Conservation (phyloP, 768 basidiomycete genomes). For the Termitomyces bulborhizus region DNA sequence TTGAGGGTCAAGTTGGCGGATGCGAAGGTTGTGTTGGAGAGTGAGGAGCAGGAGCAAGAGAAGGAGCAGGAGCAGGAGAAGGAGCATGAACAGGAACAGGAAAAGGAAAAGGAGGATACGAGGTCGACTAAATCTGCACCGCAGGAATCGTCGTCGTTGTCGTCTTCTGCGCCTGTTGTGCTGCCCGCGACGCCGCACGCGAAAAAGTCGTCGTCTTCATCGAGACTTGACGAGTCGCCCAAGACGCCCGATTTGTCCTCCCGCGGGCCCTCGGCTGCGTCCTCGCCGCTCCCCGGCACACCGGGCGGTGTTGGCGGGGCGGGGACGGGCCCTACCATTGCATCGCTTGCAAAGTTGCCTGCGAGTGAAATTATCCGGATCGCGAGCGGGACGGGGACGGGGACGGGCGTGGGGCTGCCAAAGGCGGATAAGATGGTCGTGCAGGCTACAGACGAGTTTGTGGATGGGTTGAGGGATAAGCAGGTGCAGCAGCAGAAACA, state of each 20-base stretch:
- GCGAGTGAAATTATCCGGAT: slow-evolving; percentile 69
- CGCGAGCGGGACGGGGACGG: slow-evolving; percentile 30
- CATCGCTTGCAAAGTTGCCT: slow-evolving; percentile 66
- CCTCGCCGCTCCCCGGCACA: slow-evolving; percentile 64
- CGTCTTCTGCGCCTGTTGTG: neutral
- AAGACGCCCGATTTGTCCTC: slow-evolving; percentile 75
- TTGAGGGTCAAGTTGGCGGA: slow-evolving; percentile 73
- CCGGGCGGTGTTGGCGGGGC: slow-evolving; percentile 26
- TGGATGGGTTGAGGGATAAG: slow-evolving; percentile 55
- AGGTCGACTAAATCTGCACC: slow-evolving; percentile 16
- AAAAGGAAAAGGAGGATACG: neutral
- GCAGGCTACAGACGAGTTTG: slow-evolving; percentile 66
- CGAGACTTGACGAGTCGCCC: slow-evolving; percentile 45
- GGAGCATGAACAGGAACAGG: neutral
- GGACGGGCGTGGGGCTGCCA: slow-evolving; percentile 38
- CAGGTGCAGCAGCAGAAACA: slow-evolving; percentile 66
- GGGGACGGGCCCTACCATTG: slow-evolving; percentile 36
- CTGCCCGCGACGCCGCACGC: slow-evolving; percentile 61
- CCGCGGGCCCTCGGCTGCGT: slow-evolving; percentile 63
- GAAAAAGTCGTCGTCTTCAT: slow-evolving; percentile 29
- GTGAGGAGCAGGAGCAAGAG: slow-evolving; percentile 23
- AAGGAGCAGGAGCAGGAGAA: slow-evolving; percentile 11
- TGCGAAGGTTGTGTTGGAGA: slow-evolving; percentile 77
- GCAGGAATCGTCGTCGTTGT: neutral
- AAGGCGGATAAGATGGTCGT: slow-evolving; percentile 68